Percentiles rank a stretch among this genome's conserved stretches.
Conservation (phyloP, 2,329 filamentous ascomycete genomes). For the Rutstroemia sp. region DNA sequence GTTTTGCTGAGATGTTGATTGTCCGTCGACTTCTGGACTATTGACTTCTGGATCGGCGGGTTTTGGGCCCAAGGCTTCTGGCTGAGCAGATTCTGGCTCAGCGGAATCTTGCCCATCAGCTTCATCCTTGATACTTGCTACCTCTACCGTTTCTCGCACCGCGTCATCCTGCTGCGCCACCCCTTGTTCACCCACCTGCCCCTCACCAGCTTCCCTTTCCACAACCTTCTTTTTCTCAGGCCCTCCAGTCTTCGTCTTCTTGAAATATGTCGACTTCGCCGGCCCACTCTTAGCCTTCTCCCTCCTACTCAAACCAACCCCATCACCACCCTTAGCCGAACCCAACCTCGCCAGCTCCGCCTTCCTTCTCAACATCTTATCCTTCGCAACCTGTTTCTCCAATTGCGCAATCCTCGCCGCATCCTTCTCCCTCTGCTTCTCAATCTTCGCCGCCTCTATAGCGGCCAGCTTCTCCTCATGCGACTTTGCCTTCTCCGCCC, state of each 20-base stretch:
- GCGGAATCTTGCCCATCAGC: background rate
- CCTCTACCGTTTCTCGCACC: background rate
- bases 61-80: too few relatives aligned
- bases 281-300: background rate
- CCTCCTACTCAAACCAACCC: background rate
- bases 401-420: background rate
- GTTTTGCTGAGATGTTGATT: too few relatives aligned
- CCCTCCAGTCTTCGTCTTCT: background rate
- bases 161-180: too few relatives aligned
- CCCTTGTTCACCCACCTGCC: background rate
- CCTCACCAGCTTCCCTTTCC: background rate
- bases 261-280: conserved; percentile 3
- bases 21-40: too few relatives aligned
- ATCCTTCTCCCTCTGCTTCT: background rate
- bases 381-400: conserved; percentile 2
- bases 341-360: background rate
- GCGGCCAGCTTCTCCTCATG: background rate
- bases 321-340: background rate
- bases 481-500: background rate
- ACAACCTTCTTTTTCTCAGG: background rate
- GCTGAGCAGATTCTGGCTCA: background rate
- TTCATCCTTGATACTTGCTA: background rate
- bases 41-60: too few relatives aligned
- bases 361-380: background rate
- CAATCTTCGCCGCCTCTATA: background rate